Evolutionary conservation across 805 yeast genomes (phyloP), one percentile per base, ranked within the genome.

Genomic region (Yarrowia hollandica): DNA sequence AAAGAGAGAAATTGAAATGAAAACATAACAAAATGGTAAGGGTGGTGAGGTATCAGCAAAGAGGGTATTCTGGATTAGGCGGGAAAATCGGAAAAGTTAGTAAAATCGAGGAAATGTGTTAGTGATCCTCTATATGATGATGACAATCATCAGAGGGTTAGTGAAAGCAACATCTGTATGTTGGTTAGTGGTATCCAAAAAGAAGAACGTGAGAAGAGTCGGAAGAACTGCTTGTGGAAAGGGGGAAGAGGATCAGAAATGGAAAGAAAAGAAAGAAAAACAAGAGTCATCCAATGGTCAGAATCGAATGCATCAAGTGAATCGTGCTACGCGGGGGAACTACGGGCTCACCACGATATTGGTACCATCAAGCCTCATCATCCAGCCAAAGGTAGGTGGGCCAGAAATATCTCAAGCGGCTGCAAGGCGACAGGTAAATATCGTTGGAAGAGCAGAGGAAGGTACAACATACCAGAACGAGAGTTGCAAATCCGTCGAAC

Each of bases 331-430:
- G n/a, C n/a, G n/a, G n/a, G n/a, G n/a, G n/a, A 41, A 18, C 23
- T 41, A 41, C 48, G 48, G 33, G 48, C 48, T 41, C 48, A 33
- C 33, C 46, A 16, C 31, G 48, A 41, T 26, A 26, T 18, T 5
- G 30, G 12, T 19, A n/a, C 25, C 44, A 10, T 39, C 31, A 33
- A 41, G 48, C 48, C 48, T 26, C 46, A 15, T 15, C 23, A 30
- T 16, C 14, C 10, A 11, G 33, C 33, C 5, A 16, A 25, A 11
- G 16, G 25, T 5, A 38, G 7, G 26, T n/a, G 10, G 26, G 12
- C 12, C 11, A 3, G 18, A 10, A 22, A n/a, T 23, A 5, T 15
- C 30, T 39, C 33, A 26, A 26, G 48, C 33, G 18, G 33, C 15
- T n/a, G 33, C 5, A 25, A 41, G 48, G 33, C 33, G 30, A 23